Evolutionary conservation across 139 green algal genomes (phyloP).

Genomic region (Chlorella sp.): DNA sequence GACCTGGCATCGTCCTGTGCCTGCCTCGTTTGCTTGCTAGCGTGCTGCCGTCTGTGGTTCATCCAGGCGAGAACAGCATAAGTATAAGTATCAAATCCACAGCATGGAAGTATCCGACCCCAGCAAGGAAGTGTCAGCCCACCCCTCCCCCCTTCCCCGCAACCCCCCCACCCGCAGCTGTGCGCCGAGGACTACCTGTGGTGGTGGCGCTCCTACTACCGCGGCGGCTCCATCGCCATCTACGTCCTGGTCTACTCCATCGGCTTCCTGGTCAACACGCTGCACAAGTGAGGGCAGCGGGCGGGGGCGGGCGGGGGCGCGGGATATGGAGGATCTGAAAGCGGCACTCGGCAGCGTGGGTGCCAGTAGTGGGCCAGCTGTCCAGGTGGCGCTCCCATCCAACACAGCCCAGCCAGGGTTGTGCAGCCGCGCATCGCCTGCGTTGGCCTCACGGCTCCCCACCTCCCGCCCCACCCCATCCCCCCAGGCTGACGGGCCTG

Average conservation of each 20-base stretch:
- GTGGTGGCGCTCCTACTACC: slow-evolving; percentile 92
- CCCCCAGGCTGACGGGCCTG: slow-evolving; percentile 73
- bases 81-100: too few species aligned
- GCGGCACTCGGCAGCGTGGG: neutral
- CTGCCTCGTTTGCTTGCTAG: too few species aligned
- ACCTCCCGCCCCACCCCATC: neutral
- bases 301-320: too few species aligned
- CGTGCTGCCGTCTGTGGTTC: too few species aligned
- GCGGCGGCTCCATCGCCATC: slow-evolving; percentile 75
- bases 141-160: too few species aligned
- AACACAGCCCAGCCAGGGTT: neutral
- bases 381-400: neutral
- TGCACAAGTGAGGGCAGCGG: slow-evolving; percentile 12
- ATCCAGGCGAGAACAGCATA: too few species aligned
- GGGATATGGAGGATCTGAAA: neutral
- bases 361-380: neutral
- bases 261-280: slow-evolving; percentile 30
- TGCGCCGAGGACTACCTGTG: slow-evolving; percentile 94
- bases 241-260: slow-evolving; percentile 61
- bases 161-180: slow-evolving; percentile 76
- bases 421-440: neutral
- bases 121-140: too few species aligned
- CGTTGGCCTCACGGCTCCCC: neutral
- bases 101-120: too few species aligned
- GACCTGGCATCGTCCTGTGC: too few species aligned